Percentiles rank a stretch among this genome's conserved stretches.
These are phyloP conservation scores for Funneliformis geosporum DNA, from an alignment of 192 early-diverging fungal species.

Conservation along the genomic window DNA sequence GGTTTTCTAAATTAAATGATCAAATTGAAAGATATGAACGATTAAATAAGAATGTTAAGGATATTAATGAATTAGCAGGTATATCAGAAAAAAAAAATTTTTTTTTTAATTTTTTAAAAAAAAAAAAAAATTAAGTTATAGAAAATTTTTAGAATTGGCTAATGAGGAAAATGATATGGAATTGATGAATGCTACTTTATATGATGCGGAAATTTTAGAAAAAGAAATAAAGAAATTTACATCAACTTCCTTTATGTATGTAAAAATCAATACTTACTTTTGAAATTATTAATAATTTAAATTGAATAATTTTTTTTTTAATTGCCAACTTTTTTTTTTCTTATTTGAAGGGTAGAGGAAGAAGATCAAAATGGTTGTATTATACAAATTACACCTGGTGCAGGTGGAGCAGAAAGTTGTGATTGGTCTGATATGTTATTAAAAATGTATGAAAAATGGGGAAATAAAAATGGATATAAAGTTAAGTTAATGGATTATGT, in stretches of 20 bases:
- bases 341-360: constrained; percentile 7
- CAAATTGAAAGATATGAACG: constrained; percentile 15
- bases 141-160: not conserved
- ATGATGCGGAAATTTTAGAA: not conserved
- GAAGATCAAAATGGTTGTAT: constrained; percentile 25
- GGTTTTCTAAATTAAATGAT: not conserved
- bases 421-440: constrained; percentile 10
- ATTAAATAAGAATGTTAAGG: not conserved
- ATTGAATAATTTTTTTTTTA: not conserved
- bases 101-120: not conserved
- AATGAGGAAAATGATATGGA: constrained; percentile 10
- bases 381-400: constrained; percentile 18
- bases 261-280: not conserved
- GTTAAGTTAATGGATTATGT: constrained; percentile 19
- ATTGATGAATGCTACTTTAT: not conserved
- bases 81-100: not conserved
- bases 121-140: too few relatives aligned
- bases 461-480: constrained; percentile 13
- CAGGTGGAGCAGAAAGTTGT: constrained; percentile 15
- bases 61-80: constrained; percentile 15
- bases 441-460: constrained; percentile 22
- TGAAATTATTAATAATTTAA: not conserved
- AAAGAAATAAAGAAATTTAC: not conserved
- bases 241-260: constrained; percentile 6
- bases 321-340: not conserved